phyloP scores from a whole-genome alignment of 352 stramenopile genomes.

The Globisporangium camurandrum region DNA sequence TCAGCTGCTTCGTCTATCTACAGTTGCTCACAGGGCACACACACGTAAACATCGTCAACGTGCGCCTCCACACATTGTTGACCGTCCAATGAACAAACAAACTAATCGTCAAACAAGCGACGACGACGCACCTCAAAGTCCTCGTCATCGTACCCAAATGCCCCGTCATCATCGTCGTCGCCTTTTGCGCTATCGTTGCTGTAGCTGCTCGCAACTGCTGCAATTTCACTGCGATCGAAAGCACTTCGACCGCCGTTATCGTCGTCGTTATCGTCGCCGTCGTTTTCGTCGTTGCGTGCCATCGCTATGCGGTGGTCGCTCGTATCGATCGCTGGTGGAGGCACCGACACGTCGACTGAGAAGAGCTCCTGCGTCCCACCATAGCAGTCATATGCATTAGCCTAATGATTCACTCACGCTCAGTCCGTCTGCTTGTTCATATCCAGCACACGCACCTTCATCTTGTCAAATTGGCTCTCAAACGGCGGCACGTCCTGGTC shows the following conservation, averaged over 20 bases:
- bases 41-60: too few relatives aligned
- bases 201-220: too few relatives aligned
- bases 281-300: neutral
- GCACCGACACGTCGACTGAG: slow-evolving; percentile 15
- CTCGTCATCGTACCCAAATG: slow-evolving; percentile 72
- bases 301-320: too few relatives aligned
- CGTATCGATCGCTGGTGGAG: slow-evolving; percentile 3
- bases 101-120: neutral
- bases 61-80: too few relatives aligned
- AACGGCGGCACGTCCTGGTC: slow-evolving; percentile 10
- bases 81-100: neutral
- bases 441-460: slow-evolving; percentile 22
- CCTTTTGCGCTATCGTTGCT: neutral
- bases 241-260: too few relatives aligned
- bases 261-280: slow-evolving; percentile 5
- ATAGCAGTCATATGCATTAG: too few relatives aligned
- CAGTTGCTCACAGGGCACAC: too few relatives aligned
- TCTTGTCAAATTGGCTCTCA: slow-evolving; percentile 28
- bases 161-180: slow-evolving; percentile 14
- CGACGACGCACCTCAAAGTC: slow-evolving; percentile 42
- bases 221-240: too few relatives aligned
- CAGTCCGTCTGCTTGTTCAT: neutral
- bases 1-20: too few relatives aligned
- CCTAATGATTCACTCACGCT: too few relatives aligned
- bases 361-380: slow-evolving; percentile 13